These are phyloP conservation scores for Plantago lanceolata DNA, from an alignment of 305 asterid genomes.

Conservation along the genomic window DNA sequence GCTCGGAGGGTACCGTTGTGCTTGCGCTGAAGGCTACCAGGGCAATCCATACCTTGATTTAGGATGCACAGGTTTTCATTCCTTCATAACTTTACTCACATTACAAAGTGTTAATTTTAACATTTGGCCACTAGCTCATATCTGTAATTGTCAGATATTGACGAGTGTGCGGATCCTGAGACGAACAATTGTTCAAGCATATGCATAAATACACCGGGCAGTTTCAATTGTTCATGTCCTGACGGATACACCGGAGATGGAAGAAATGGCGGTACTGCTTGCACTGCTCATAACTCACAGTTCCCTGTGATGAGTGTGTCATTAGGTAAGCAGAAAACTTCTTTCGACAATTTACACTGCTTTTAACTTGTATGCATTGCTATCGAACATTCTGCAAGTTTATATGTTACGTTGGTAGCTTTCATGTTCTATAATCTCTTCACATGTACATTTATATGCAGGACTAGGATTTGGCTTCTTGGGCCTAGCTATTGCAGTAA, in stretches of 20 bases:
- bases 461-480: slow-evolving; percentile 66
- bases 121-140: too few relatives aligned
- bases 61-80: slow-evolving; percentile 40
- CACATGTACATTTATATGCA: slow-evolving; percentile 19
- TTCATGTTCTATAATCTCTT: not conserved
- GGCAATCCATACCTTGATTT: slow-evolving; percentile 53
- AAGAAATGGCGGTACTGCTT: slow-evolving; percentile 34
- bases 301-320: slow-evolving; percentile 49
- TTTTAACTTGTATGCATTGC: too few relatives aligned
- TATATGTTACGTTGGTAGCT: too few relatives aligned
- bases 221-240: slow-evolving; percentile 52
- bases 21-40: slow-evolving; percentile 35
- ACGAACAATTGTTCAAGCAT: slow-evolving; percentile 35
- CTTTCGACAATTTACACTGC: too few relatives aligned
- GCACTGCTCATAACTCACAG: slow-evolving; percentile 34
- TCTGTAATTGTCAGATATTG: not conserved
- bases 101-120: too few relatives aligned
- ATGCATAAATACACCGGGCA: slow-evolving; percentile 49
- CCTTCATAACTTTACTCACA: not conserved
- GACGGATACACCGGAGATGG: slow-evolving; percentile 56
- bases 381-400: too few relatives aligned
- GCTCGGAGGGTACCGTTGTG: slow-evolving; percentile 46
- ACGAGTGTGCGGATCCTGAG: slow-evolving; percentile 20
- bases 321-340: too few relatives aligned
- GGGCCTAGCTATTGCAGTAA: slow-evolving; percentile 36